Conservation (phyloP, 192 early-diverging fungal species). For the Entomortierella beljakovae region DNA sequence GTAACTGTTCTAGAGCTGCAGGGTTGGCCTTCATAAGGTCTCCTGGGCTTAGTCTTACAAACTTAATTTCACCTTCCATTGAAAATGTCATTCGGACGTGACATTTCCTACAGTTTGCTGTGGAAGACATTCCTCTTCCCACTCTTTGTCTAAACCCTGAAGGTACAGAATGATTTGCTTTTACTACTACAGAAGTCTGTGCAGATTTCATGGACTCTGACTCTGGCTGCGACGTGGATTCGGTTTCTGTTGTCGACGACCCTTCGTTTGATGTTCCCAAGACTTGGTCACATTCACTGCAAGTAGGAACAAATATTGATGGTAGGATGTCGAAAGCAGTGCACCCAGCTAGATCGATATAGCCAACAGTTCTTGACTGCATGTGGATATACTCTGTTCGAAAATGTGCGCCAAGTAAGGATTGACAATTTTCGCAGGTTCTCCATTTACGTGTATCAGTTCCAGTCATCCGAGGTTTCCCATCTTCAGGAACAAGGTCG, state of each 20-base stretch:
- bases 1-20: constrained; percentile 39
- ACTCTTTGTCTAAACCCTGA: constrained; percentile 52
- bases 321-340: constrained; percentile 79
- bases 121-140: constrained; percentile 50
- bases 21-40: constrained; percentile 33
- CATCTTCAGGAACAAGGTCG: constrained; percentile 59
- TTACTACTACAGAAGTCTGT: not conserved
- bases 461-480: not conserved
- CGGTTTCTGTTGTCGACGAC: constrained; percentile 48
- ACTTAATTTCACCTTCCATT: constrained; percentile 66
- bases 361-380: constrained; percentile 69
- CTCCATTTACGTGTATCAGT: constrained; percentile 57
- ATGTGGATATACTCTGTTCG: constrained; percentile 71
- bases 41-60: constrained; percentile 60
- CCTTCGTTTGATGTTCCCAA: constrained; percentile 21
- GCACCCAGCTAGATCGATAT: constrained; percentile 78
- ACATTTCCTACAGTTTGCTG: constrained; percentile 55
- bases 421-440: constrained; percentile 67
- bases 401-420: constrained; percentile 65
- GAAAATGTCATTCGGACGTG: constrained; percentile 59
- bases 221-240: constrained; percentile 54
- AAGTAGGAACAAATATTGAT: constrained; percentile 75
- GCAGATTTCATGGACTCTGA: not conserved
- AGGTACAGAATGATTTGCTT: not conserved
- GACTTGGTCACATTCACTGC: constrained; percentile 71